phyloP scores from a whole-genome alignment of 164 flowering plant genomes.

The Echeveria elegans region DNA sequence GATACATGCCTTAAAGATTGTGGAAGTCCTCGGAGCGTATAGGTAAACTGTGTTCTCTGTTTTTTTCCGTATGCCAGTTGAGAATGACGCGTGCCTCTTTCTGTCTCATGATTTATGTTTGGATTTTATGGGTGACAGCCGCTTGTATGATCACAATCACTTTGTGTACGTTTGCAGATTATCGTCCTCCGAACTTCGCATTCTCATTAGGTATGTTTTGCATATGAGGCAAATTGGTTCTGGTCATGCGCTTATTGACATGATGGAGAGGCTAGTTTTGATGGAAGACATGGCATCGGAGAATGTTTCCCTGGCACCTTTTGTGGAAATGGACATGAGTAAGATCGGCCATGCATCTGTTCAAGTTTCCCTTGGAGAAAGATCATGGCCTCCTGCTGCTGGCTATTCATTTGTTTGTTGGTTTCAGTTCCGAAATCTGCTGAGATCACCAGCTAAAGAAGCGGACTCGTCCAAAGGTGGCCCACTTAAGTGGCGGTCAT shows the following conservation, averaged over 20 bases:
- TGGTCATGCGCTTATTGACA: constrained; percentile 65
- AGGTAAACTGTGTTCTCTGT: constrained; percentile 35
- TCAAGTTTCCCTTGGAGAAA: constrained; percentile 92
- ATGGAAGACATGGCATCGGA: constrained; percentile 64
- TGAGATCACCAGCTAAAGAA: constrained; percentile 53
- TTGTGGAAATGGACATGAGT: constrained; percentile 90
- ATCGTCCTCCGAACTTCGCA: constrained; percentile 76
- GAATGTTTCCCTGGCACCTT: constrained; percentile 86
- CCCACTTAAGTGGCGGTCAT: constrained; percentile 29
- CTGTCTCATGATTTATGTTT: neutral
- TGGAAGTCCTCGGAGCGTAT: constrained; percentile 92
- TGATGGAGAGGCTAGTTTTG: constrained; percentile 81
- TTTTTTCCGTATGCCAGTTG: neutral
- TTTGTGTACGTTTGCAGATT: constrained; percentile 39
- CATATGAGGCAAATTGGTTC: constrained; percentile 67
- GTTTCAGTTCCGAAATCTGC: constrained; percentile 77
- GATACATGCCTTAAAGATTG: constrained; percentile 64
- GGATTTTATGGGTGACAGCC: neutral
- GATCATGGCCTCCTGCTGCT: constrained; percentile 99
- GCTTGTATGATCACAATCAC: neutral
- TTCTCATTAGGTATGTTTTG: constrained; percentile 68
- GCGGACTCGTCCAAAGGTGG: constrained; percentile 39
- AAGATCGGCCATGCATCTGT: constrained; percentile 87
- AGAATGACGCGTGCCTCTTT: neutral
- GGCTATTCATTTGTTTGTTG: constrained; percentile 99